These are phyloP conservation scores for barley (Hordeum vulgare) DNA, from an alignment of 176 grass and related monocot species.

Conservation along the genomic window DNA sequence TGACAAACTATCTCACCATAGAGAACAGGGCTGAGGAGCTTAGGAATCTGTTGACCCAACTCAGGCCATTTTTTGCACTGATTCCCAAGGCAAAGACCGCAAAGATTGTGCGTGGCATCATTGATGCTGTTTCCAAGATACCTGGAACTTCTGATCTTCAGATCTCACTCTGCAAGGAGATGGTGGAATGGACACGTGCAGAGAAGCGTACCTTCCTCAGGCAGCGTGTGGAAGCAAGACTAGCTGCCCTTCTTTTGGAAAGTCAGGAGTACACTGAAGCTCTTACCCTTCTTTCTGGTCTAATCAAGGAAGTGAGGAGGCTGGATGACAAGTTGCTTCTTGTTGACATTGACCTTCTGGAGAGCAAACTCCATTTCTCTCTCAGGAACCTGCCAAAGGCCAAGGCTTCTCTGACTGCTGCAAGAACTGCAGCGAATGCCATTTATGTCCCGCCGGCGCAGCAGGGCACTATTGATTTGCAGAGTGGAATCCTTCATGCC, in stretches of 20 bases:
- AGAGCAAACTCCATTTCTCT: conserved; percentile 91
- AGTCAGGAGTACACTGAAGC: conserved; percentile 72
- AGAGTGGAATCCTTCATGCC: conserved; percentile 68
- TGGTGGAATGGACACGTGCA: conserved; percentile 75
- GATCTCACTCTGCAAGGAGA: conserved; percentile 78
- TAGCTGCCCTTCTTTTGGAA: conserved; percentile 70
- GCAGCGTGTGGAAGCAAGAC: conserved; percentile 78
- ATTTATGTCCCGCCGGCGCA: conserved; percentile 79
- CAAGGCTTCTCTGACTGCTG: conserved; percentile 75
- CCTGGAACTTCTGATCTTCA: conserved; percentile 73
- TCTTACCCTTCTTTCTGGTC: conserved; percentile 55
- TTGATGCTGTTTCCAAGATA: conserved; percentile 81
- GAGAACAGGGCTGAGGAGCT: conserved; percentile 75
- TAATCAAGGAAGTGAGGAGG: conserved; percentile 91
- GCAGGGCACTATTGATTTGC: conserved; percentile 79
- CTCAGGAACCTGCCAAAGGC: conserved; percentile 80
- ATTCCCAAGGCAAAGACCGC: conserved; percentile 95
- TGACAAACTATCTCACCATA: conserved; percentile 64
- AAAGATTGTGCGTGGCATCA: conserved; percentile 72
- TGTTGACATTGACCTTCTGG: conserved; percentile 83
- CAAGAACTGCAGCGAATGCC: conserved; percentile 78
- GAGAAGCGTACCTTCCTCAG: conserved; percentile 86
- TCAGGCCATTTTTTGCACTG: conserved; percentile 59
- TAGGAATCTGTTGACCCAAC: conserved; percentile 65
- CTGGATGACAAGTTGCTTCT: conserved; percentile 80